A percentile compares a stretch with the other conserved stretches of the same genome.
Evolutionary conservation across 1,139 yeast species (phyloP).

Genomic region (Tardiomyces blankii): DNA sequence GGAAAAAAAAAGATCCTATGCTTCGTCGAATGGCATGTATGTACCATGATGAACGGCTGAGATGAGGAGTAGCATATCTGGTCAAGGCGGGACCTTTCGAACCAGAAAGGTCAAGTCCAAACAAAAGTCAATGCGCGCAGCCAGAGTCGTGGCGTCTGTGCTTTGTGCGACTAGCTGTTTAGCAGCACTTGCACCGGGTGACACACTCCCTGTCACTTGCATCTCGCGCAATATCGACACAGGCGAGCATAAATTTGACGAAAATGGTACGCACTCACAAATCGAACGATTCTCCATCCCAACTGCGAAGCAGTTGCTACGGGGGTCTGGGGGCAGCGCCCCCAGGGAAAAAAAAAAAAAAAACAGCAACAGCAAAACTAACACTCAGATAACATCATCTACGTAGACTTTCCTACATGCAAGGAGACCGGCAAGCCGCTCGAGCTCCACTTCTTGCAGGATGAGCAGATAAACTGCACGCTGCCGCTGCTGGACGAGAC

Average conservation of each 20-base stretch:
- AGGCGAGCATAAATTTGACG: slow-evolving; percentile 67
- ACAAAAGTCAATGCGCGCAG: not conserved
- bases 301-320: no score
- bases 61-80: no score
- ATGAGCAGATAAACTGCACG: slow-evolving; percentile 50
- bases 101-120: no score
- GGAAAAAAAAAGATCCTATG: no score
- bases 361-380: not conserved
- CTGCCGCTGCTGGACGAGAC: slow-evolving; percentile 53
- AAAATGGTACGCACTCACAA: slow-evolving; percentile 24
- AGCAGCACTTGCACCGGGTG: slow-evolving; percentile 22
- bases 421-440: slow-evolving; percentile 54
- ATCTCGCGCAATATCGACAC: slow-evolving; percentile 57
- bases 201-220: slow-evolving; percentile 45
- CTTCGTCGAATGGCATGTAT: no score
- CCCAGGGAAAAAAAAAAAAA: no score
- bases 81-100: no score
- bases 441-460: slow-evolving; percentile 39
- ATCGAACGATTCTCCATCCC: no score
- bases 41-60: no score
- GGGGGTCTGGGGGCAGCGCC: no score
- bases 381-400: slow-evolving; percentile 33
- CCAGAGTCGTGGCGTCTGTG: not conserved
- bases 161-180: not conserved
- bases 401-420: slow-evolving; percentile 50